phyloP scores from a whole-genome alignment of 495 filamentous ascomycete species.

The Aspergillus heteromorphus region DNA sequence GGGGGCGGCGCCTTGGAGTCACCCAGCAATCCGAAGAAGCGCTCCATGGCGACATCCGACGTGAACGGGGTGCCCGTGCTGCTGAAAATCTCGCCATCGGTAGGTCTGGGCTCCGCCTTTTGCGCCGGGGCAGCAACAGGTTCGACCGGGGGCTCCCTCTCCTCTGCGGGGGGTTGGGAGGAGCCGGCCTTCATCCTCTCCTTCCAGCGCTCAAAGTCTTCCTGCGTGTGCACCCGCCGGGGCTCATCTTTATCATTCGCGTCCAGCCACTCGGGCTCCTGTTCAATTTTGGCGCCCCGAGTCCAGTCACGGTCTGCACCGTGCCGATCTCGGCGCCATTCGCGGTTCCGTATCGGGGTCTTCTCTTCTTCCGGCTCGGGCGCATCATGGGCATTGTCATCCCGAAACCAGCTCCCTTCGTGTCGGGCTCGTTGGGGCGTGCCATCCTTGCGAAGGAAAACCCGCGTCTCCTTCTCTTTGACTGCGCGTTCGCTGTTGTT shows the following conservation, averaged over 20 bases:
- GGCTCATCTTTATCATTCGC: conserved; percentile 64
- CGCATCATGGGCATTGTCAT: conserved; percentile 47
- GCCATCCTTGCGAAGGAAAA: conserved; percentile 41
- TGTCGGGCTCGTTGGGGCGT: conserved; percentile 42
- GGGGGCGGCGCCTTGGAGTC: conserved; percentile 34
- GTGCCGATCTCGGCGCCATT: conserved; percentile 58
- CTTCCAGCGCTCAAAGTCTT: conserved; percentile 95
- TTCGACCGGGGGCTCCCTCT: conserved; percentile 35
- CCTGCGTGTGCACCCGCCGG: conserved; percentile 67
- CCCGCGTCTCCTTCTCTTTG: conserved; percentile 44
- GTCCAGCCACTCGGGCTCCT: conserved; percentile 85
- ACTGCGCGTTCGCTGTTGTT: conserved; percentile 40
- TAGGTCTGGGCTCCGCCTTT: conserved; percentile 29
- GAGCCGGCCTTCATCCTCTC: conserved; percentile 75
- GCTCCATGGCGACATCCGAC: conserved; percentile 64
- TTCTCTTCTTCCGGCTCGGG: conserved; percentile 52
- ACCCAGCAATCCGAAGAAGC: conserved; percentile 71
- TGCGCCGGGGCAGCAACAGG: conserved; percentile 13
- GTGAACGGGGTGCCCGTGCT: conserved; percentile 32
- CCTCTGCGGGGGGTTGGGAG: conserved; percentile 35
- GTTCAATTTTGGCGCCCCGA: conserved; percentile 51
- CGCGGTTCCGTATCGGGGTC: conserved; percentile 51
- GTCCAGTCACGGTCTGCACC: conserved; percentile 61
- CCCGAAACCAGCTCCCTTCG: conserved; percentile 54
- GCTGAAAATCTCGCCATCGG: conserved; percentile 36